phyloP scores from a whole-genome alignment of 257 asterid species.

The Lithospermum erythrorhizon region DNA sequence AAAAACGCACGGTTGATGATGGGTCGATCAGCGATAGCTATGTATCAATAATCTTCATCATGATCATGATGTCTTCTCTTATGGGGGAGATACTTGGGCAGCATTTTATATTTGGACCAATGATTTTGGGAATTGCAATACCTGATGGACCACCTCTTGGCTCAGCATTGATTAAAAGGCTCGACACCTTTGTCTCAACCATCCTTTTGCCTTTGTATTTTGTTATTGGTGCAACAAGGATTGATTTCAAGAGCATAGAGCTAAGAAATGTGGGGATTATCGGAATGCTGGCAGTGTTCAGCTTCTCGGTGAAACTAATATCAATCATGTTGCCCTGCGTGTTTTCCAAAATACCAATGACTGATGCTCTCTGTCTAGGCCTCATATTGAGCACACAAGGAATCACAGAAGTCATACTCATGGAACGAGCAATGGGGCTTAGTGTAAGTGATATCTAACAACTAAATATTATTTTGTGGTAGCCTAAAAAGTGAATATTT shows the following conservation, averaged over 20 bases:
- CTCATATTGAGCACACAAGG: slow-evolving; percentile 32
- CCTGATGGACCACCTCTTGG: slow-evolving; percentile 50
- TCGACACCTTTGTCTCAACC: slow-evolving; percentile 20
- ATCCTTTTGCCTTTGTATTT: slow-evolving; percentile 28
- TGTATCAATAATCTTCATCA: slow-evolving; percentile 8
- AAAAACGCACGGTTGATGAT: slow-evolving; percentile 4
- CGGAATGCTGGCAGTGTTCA: slow-evolving; percentile 12
- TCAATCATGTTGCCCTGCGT: slow-evolving; percentile 24
- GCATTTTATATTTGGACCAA: slow-evolving; percentile 28
- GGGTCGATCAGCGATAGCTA: slow-evolving; percentile 26
- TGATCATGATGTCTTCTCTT: slow-evolving; percentile 15
- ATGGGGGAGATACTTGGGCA: slow-evolving; percentile 29
- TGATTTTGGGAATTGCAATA: slow-evolving; percentile 25
- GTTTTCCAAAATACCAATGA: slow-evolving; percentile 13
- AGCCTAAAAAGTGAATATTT: neutral
- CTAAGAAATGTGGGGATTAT: slow-evolving; percentile 21
- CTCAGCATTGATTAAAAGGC: slow-evolving; percentile 26
- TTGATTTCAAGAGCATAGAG: slow-evolving; percentile 21
- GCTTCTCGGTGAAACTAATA: slow-evolving; percentile 20
- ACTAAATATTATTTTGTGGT: neutral
- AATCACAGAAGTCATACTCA: slow-evolving; percentile 24
- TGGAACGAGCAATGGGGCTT: slow-evolving; percentile 21
- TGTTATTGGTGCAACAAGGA: slow-evolving; percentile 20
- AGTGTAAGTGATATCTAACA: slow-evolving; percentile 11
- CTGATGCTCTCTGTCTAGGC: slow-evolving; percentile 25